Evolutionary conservation across 1,284 basidiomycete species (phyloP).

Genomic region (Microbotryomycetes sp.): DNA sequence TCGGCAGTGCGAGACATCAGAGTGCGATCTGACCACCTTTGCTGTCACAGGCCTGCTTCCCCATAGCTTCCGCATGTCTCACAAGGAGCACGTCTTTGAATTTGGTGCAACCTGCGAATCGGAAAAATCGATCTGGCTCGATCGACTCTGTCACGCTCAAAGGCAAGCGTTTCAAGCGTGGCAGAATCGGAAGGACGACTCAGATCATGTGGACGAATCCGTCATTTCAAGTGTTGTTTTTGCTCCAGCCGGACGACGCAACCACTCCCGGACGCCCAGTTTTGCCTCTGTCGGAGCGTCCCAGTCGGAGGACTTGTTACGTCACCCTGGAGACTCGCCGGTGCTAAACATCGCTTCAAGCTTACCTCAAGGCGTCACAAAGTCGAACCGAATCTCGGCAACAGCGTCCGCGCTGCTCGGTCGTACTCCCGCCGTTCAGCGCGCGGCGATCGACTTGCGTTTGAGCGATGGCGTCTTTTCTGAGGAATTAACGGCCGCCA

Average conservation of each 20-base stretch:
- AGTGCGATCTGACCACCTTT: background rate
- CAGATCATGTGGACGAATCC: conserved; percentile 24
- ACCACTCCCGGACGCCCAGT: background rate
- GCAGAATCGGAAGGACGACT: conserved; percentile 14
- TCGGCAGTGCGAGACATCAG: background rate
- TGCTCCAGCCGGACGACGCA: background rate
- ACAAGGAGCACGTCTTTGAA: conserved; percentile 65
- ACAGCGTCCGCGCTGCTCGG: conserved; percentile 59
- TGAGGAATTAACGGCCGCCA: conserved; percentile 42
- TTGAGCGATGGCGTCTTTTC: conserved; percentile 44
- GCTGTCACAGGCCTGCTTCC: conserved; percentile 58
- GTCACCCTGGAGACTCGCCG: too few species aligned
- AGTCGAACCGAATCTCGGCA: conserved; percentile 19
- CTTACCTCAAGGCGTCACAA: too few species aligned
- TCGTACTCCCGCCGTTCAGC: conserved; percentile 60
- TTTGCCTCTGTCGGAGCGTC: background rate
- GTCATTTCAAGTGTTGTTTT: conserved; percentile 22
- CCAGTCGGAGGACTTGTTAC: background rate
- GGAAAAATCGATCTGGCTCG: conserved; percentile 81
- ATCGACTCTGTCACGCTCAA: conserved; percentile 11
- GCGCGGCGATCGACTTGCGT: conserved; percentile 48
- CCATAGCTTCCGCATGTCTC: conserved; percentile 67
- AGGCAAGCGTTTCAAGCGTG: conserved; percentile 10
- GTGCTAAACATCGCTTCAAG: too few species aligned
- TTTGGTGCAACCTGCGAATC: conserved; percentile 66